These are phyloP conservation scores for Auxenochlorella pyrenoidosa DNA, from an alignment of 139 green algal species.

Conservation along the genomic window DNA sequence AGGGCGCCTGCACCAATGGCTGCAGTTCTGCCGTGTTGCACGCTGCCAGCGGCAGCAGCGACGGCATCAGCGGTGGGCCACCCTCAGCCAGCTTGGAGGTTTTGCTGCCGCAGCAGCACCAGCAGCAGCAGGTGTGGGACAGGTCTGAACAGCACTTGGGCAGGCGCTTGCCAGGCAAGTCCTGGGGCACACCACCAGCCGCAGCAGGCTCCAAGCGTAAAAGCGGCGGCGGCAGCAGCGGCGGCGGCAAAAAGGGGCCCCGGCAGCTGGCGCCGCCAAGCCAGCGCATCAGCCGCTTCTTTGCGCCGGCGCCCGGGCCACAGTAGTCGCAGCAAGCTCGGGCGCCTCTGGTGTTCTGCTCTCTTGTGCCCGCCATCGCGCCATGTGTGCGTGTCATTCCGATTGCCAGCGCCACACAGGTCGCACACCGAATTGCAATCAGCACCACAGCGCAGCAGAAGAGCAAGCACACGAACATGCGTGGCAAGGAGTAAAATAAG, in stretches of 20 bases:
- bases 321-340: background rate
- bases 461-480: too few relatives aligned
- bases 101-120: background rate
- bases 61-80: too few relatives aligned
- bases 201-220: constrained; percentile 6
- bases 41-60: too few relatives aligned
- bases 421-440: too few relatives aligned
- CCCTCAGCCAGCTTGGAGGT: background rate
- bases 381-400: too few relatives aligned
- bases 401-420: too few relatives aligned
- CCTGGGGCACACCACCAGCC: background rate
- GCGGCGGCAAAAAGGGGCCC: background rate
- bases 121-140: background rate
- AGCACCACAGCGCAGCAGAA: too few relatives aligned
- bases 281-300: constrained; percentile 30
- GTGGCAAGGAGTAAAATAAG: too few relatives aligned
- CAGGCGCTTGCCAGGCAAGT: background rate
- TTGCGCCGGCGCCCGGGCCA: background rate
- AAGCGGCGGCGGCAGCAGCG: background rate
- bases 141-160: background rate
- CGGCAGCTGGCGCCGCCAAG: constrained; percentile 10
- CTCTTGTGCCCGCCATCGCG: too few relatives aligned
- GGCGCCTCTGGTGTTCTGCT: too few relatives aligned
- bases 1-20: too few relatives aligned
- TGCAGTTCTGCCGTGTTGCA: too few relatives aligned